Evolutionary conservation across 306 rosid genomes (phyloP).

Genomic region (Trichosanthes cucumerina): DNA sequence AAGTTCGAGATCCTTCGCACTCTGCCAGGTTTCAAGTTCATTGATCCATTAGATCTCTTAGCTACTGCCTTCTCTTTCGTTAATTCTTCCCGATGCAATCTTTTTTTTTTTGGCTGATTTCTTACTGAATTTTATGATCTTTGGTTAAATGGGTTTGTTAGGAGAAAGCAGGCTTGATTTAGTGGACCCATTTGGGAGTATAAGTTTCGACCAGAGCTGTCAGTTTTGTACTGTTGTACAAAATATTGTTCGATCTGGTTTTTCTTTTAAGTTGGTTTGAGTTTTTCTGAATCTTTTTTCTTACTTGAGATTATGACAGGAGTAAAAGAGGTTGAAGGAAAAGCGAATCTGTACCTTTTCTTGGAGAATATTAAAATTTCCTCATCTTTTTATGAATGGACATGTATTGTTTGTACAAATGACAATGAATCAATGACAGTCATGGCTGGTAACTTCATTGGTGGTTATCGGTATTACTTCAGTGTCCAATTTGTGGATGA

Average conservation of each 20-base stretch:
- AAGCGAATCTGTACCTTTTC: not conserved
- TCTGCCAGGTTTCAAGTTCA: not conserved
- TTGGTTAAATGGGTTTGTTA: not conserved
- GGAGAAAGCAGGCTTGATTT: not conserved
- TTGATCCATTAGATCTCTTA: conserved; percentile 8
- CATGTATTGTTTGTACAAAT: not conserved
- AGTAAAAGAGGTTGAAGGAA: not conserved
- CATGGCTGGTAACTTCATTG: not conserved
- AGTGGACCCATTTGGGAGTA: not conserved
- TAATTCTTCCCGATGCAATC: not conserved
- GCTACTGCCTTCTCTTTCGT: not conserved
- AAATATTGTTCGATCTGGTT: conserved; percentile 9
- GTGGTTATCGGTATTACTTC: not conserved
- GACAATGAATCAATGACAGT: not conserved
- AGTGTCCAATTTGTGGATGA: conserved; percentile 1
- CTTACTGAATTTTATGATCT: not conserved
- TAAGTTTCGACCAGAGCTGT: not conserved
- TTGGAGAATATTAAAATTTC: not conserved
- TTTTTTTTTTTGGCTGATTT: not conserved
- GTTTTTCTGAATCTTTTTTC: not conserved
- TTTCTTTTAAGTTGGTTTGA: not conserved
- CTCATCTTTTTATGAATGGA: not conserved
- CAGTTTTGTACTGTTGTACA: conserved; percentile 1
- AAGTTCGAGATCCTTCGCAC: not conserved
- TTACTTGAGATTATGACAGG: not conserved